phyloP scores from a whole-genome alignment of 768 basidiomycete species.

The Leucocoprinus birnbaumii region DNA sequence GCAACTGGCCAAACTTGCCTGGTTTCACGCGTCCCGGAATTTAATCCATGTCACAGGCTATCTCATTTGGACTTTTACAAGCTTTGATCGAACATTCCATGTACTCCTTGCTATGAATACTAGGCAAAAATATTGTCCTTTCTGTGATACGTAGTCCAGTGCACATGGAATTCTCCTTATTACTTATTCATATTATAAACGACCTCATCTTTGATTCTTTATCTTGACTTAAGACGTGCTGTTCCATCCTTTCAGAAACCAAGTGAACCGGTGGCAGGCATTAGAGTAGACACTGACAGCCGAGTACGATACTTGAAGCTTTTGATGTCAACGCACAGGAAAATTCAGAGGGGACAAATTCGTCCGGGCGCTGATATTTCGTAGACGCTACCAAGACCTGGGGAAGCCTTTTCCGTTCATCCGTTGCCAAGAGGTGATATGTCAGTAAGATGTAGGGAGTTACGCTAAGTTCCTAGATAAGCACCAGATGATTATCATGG shows the following conservation, averaged over 20 bases:
- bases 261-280: too few species aligned
- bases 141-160: not conserved
- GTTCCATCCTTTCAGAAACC: not conserved
- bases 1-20: conserved; percentile 70
- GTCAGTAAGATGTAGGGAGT: too few species aligned
- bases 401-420: too few species aligned
- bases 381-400: too few species aligned
- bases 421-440: too few species aligned
- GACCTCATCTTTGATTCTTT: not conserved
- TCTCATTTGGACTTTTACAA: not conserved
- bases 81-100: not conserved
- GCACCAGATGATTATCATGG: too few species aligned
- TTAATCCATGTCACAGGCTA: conserved; percentile 5
- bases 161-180: not conserved
- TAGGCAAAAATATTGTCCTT: not conserved
- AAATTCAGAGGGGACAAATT: too few species aligned
- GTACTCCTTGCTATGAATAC: not conserved
- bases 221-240: not conserved
- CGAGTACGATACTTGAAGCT: too few species aligned
- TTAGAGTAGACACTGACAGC: too few species aligned
- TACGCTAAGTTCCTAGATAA: too few species aligned
- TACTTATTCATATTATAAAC: not conserved
- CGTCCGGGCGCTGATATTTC: too few species aligned
- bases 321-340: too few species aligned
- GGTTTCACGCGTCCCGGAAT: conserved; percentile 70